These are phyloP conservation scores for Marasmius fiardii DNA, from an alignment of 1,284 basidiomycete genomes.

Conservation along the genomic window DNA sequence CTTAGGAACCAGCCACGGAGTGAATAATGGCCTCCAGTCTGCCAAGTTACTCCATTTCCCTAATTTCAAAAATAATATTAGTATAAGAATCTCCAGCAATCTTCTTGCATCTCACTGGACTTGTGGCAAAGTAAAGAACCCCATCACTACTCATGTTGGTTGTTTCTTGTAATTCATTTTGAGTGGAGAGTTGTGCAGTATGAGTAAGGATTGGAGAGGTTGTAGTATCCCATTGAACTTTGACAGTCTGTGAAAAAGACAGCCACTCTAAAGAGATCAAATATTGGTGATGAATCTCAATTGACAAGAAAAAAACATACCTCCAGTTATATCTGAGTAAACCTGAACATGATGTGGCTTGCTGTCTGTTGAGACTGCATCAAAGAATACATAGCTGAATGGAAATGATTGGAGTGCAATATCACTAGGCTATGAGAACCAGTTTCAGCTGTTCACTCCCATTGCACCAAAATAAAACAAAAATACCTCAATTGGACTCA, in stretches of 20 bases:
- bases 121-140: slow-evolving; percentile 9
- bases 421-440: slow-evolving; percentile 3
- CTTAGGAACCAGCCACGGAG: background rate
- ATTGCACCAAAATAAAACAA: background rate
- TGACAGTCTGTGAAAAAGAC: background rate
- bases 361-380: slow-evolving; percentile 5
- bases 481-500: slow-evolving; percentile 13
- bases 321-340: slow-evolving; percentile 11
- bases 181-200: background rate
- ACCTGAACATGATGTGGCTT: slow-evolving; percentile 10
- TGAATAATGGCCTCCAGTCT: slow-evolving; percentile 1
- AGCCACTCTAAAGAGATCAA: slow-evolving; percentile 9
- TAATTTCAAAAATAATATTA: background rate
- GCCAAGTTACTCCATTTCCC: background rate
- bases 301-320: background rate
- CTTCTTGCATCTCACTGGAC: background rate
- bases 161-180: slow-evolving; percentile 20
- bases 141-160: slow-evolving; percentile 32
- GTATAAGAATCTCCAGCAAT: background rate
- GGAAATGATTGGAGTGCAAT: slow-evolving; percentile 10
- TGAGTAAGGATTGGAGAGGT: background rate
- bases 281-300: background rate
- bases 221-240: slow-evolving; percentile 11
- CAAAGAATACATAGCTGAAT: slow-evolving; percentile 11
- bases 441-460: background rate